phyloP scores from a whole-genome alignment of 495 filamentous ascomycete species.

The Aspergillus olivimuriae region DNA sequence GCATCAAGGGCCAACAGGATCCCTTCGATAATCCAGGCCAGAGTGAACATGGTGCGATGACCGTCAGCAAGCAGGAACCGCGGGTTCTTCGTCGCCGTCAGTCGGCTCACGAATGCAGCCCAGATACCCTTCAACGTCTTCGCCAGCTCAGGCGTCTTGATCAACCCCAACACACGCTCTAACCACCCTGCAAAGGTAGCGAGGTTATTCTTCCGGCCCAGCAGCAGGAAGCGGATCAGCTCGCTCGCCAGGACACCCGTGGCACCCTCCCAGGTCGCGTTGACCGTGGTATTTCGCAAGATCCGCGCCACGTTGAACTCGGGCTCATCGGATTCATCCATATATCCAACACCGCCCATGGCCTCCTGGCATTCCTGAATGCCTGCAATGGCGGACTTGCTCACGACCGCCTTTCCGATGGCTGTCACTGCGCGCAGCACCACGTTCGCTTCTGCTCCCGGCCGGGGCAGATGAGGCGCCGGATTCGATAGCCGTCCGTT shows the following conservation, averaged over 20 bases:
- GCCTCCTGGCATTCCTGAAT: conserved; percentile 62
- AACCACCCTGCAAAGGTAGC: conserved; percentile 37
- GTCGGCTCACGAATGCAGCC: conserved; percentile 12
- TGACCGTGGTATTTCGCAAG: conserved; percentile 57
- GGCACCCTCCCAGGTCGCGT: conserved; percentile 72
- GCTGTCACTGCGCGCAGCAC: conserved; percentile 62
- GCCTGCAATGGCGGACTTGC: conserved; percentile 46
- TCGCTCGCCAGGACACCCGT: conserved; percentile 64
- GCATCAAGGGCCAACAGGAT: conserved; percentile 25
- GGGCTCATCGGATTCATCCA: conserved; percentile 44
- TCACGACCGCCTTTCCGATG: conserved; percentile 57
- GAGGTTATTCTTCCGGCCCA: conserved; percentile 23
- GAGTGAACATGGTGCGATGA: conserved; percentile 30
- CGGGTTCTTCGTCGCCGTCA: not conserved
- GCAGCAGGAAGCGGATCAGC: conserved; percentile 48
- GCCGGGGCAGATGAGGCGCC: conserved; percentile 18
- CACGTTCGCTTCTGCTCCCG: conserved; percentile 24
- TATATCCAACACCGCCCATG: conserved; percentile 71
- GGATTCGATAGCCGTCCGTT: conserved; percentile 12
- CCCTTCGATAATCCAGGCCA: conserved; percentile 29
- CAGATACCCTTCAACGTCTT: conserved; percentile 15
- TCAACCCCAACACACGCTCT: conserved; percentile 26
- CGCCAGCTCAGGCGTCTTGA: conserved; percentile 7
- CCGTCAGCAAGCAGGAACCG: conserved; percentile 22
- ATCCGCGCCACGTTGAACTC: conserved; percentile 60